phyloP scores from a whole-genome alignment of 805 yeast genomes.

The Metschnikowia proteae region DNA sequence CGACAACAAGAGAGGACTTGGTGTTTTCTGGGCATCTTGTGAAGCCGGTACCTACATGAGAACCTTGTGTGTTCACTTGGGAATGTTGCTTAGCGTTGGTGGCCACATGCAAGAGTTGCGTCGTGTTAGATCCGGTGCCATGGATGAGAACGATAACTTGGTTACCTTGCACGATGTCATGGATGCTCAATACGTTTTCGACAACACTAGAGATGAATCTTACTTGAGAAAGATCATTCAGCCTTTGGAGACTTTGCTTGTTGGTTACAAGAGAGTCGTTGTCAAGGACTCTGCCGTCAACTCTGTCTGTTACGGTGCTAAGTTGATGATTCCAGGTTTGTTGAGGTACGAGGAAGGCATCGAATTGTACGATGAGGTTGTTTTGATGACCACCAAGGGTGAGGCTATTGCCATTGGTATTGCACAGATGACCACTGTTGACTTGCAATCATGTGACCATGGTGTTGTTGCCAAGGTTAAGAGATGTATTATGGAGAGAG shows the following conservation, averaged over 20 bases:
- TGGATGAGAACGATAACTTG: constrained; percentile 83
- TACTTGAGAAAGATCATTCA: constrained; percentile 90
- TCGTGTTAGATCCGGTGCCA: constrained; percentile 97
- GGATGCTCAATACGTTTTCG: constrained; percentile 98
- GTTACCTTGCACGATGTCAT: constrained; percentile 95
- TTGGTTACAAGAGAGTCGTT: constrained; percentile 95
- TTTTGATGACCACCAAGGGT: constrained; percentile 97
- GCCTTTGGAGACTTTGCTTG: constrained; percentile 89
- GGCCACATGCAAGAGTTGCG: constrained; percentile 99
- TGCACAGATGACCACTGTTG: constrained; percentile 98
- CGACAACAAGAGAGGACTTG: constrained; percentile 93
- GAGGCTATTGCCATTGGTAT: constrained; percentile 98
- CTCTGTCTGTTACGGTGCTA: constrained; percentile 98
- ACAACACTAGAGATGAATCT: constrained; percentile 94
- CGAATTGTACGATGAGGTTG: constrained; percentile 96
- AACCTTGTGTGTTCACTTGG: constrained; percentile 97
- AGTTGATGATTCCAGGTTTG: constrained; percentile 97
- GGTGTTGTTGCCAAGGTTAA: constrained; percentile 98
- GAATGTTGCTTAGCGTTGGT: constrained; percentile 97
- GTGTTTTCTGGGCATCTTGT: constrained; percentile 99
- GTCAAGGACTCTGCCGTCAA: constrained; percentile 93
- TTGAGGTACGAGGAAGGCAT: constrained; percentile 97
- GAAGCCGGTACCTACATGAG: constrained; percentile 99
- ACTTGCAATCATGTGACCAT: constrained; percentile 93
- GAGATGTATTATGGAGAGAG: constrained; percentile 99